phyloP scores from a whole-genome alignment of 305 asterid species.

The Caryopteris hybrid region DNA sequence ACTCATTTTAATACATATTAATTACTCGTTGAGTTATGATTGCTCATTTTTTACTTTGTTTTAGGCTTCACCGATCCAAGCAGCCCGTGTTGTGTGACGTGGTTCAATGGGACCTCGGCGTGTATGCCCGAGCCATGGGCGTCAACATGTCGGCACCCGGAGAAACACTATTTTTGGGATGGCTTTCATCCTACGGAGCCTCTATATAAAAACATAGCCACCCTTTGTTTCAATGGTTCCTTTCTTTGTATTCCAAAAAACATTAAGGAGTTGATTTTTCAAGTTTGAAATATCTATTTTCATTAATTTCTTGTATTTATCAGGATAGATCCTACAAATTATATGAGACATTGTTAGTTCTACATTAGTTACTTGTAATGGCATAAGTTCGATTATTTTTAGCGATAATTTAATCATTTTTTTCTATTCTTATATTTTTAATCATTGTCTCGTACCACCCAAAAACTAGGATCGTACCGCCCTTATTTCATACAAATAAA shows the following conservation, averaged over 20 bases:
- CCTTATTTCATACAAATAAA: no score
- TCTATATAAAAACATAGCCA: slow-evolving; percentile 30
- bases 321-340: no score
- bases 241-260: slow-evolving; percentile 47
- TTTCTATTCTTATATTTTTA: no score
- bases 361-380: no score
- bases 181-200: slow-evolving; percentile 58
- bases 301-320: not conserved
- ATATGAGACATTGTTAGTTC: no score
- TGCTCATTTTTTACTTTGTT: not conserved
- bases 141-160: slow-evolving; percentile 33
- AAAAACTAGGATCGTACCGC: no score
- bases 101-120: slow-evolving; percentile 45
- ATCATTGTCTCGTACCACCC: no score
- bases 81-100: slow-evolving; percentile 55
- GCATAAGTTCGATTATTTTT: no score
- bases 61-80: slow-evolving; percentile 54
- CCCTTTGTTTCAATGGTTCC: slow-evolving; percentile 43
- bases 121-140: slow-evolving; percentile 46
- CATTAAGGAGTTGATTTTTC: slow-evolving; percentile 29
- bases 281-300: not conserved
- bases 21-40: no score
- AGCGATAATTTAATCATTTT: no score
- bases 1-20: no score
- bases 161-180: slow-evolving; percentile 51